These are phyloP conservation scores for Lepiota venenata DNA, from an alignment of 768 basidiomycete genomes.

Conservation along the genomic window DNA sequence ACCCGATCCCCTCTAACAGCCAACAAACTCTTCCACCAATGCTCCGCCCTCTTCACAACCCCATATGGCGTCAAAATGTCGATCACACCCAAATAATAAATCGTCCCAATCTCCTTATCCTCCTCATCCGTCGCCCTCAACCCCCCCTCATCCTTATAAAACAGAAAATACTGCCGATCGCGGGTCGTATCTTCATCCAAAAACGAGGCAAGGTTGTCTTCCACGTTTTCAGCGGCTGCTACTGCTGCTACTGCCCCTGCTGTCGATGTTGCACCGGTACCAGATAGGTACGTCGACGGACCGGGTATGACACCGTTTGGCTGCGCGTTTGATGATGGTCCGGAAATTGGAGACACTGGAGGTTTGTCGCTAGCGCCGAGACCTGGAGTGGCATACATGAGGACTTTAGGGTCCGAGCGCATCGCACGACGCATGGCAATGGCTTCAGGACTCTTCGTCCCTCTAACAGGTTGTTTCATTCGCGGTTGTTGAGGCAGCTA, in stretches of 20 bases:
- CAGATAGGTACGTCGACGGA: not conserved
- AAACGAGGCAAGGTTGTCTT: slow-evolving; percentile 26
- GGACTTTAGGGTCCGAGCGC: slow-evolving; percentile 73
- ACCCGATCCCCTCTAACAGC: slow-evolving; percentile 69
- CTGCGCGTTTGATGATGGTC: not conserved
- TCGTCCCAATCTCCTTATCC: slow-evolving; percentile 68
- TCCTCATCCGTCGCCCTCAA: slow-evolving; percentile 84
- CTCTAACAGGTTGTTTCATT: slow-evolving; percentile 59
- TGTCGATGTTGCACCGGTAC: not conserved
- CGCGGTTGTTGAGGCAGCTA: slow-evolving; percentile 59
- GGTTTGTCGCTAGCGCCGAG: too few species aligned
- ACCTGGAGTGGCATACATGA: slow-evolving; percentile 36
- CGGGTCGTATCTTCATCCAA: slow-evolving; percentile 60
- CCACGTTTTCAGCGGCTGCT: slow-evolving; percentile 1
- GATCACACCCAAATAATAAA: slow-evolving; percentile 95
- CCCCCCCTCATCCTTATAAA: slow-evolving; percentile 97
- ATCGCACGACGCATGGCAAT: slow-evolving; percentile 84
- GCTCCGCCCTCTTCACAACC: slow-evolving; percentile 74
- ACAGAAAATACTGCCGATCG: slow-evolving; percentile 75
- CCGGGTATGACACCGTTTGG: not conserved
- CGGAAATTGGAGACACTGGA: not conserved
- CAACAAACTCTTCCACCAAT: slow-evolving; percentile 84
- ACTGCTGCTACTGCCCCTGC: too few species aligned
- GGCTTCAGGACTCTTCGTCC: slow-evolving; percentile 64
- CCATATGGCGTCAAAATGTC: slow-evolving; percentile 95